Evolutionary conservation across 768 basidiomycete genomes (phyloP).

Genomic region (Lactarius indigo): DNA sequence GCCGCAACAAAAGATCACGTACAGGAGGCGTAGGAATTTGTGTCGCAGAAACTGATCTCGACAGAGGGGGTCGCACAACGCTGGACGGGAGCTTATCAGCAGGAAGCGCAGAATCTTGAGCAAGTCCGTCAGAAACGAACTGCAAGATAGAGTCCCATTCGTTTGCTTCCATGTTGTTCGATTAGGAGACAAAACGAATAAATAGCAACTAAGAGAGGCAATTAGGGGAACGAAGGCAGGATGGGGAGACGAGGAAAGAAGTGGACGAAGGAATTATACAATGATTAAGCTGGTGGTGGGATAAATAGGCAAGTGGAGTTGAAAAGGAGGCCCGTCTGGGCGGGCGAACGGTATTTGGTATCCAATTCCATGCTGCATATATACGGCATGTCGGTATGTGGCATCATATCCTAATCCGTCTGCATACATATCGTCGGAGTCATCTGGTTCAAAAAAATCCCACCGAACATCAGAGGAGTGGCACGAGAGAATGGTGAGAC

Average conservation of each 20-base stretch:
- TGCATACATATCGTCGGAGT: not conserved
- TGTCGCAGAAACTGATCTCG: constrained; percentile 11
- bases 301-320: not conserved
- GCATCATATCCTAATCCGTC: not conserved
- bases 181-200: not conserved
- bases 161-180: constrained; percentile 38
- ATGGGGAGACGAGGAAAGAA: not conserved
- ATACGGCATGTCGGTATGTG: not conserved
- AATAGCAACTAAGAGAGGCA: not conserved
- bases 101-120: constrained; percentile 27
- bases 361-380: not conserved
- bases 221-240: not conserved
- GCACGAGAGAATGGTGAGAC: too few species aligned
- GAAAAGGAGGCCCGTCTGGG: not conserved
- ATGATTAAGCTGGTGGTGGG: not conserved
- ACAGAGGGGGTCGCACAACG: constrained; percentile 22
- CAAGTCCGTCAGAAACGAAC: constrained; percentile 49
- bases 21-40: constrained; percentile 60
- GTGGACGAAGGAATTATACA: not conserved
- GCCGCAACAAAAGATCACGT: constrained; percentile 29
- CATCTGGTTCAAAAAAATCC: too few species aligned
- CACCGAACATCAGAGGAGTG: too few species aligned
- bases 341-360: not conserved
- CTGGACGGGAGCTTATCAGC: constrained; percentile 39
- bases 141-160: constrained; percentile 65